Percentiles rank a stretch among this genome's conserved stretches.
phyloP scores from a whole-genome alignment of 2,329 filamentous ascomycete species.

The Botrytis pseudocinerea region DNA sequence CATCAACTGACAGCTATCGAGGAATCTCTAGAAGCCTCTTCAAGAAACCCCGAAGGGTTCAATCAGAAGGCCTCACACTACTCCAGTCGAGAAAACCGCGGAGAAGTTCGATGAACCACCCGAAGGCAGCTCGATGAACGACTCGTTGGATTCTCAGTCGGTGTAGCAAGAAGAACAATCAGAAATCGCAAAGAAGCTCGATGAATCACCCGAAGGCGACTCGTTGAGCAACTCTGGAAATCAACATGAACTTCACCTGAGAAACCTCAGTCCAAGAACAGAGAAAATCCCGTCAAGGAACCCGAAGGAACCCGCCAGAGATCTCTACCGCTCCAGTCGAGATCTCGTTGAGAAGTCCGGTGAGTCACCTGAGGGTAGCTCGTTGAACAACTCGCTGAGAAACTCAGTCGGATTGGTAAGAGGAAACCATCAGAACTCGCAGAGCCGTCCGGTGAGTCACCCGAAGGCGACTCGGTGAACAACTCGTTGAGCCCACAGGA shows the following conservation, averaged over 20 bases:
- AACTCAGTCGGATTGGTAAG: conserved; percentile 9
- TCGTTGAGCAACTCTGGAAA: background rate
- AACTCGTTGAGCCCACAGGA: background rate
- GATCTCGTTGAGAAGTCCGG: background rate
- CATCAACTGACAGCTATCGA: conserved; percentile 18
- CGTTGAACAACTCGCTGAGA: background rate
- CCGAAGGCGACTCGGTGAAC: background rate
- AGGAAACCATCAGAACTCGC: background rate
- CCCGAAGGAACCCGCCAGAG: conserved; percentile 3
- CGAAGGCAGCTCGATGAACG: background rate
- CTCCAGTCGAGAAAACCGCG: conserved; percentile 11
- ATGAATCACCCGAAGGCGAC: background rate
- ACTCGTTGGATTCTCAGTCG: conserved; percentile 12
- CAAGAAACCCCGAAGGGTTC: conserved; percentile 4
- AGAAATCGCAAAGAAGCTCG: conserved; percentile 4
- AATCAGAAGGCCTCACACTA: conserved; percentile 1
- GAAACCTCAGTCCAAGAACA: conserved; percentile 15
- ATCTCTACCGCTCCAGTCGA: conserved; percentile 2
- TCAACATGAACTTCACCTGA: conserved; percentile 11
- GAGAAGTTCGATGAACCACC: conserved; percentile 1
- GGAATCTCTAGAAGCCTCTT: background rate
- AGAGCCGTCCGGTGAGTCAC: background rate
- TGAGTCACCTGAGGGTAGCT: background rate
- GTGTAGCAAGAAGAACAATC: conserved; percentile 17
- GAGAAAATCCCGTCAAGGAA: conserved; percentile 7